Evolutionary conservation across 2,329 filamentous ascomycete genomes (phyloP), one percentile per base, ranked within the genome.

Genomic region (Leptographium flavum): DNA sequence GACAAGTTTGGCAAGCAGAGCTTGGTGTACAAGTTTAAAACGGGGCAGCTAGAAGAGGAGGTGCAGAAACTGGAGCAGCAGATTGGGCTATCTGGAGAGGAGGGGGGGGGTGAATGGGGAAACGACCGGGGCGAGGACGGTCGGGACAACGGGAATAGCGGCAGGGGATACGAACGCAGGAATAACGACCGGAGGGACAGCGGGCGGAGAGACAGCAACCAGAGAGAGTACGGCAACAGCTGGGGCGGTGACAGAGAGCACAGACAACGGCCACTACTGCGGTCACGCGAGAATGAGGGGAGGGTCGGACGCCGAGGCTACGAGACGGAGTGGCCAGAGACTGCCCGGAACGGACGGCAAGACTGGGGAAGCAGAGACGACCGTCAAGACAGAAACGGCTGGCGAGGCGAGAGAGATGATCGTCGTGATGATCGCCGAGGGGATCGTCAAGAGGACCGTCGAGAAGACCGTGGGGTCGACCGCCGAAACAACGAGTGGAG

Each of bases 1-100:
- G 63, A 58, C 17, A 49, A 55, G 1, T 74, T 75, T 54, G 75
- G 73, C 17, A 74, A 73, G 58, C 66, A 60, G 39, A 79, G 74
- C 50, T 49, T 75, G 15, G 73, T 78, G 2, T 76, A 73, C 45
- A 62, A 70, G 53, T 55, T 73, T 47, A 74, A 73, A 53, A 62
- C 66, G 43, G 72, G 69, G 3, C 49, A 56, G 19, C 50, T 70
- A 27, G 57, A 60, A 39, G 58, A 63, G 3, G 54, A 61, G 22
- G 11, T 61, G 21, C 56, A 57, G 39, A 47, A 37, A 10, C 40
- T 50, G 23, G 10, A 39, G n/a, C 14, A 21, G 11, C 23, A 43
- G 38, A 39, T 15, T 15, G 7, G n/a, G 21, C 28, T 14, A 2
- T 2, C 19, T 36, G 17, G 33, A 36, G 21, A 9, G 9, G 13